phyloP scores from a whole-genome alignment of 139 green algal genomes.

The Ostreobium quekettii region DNA sequence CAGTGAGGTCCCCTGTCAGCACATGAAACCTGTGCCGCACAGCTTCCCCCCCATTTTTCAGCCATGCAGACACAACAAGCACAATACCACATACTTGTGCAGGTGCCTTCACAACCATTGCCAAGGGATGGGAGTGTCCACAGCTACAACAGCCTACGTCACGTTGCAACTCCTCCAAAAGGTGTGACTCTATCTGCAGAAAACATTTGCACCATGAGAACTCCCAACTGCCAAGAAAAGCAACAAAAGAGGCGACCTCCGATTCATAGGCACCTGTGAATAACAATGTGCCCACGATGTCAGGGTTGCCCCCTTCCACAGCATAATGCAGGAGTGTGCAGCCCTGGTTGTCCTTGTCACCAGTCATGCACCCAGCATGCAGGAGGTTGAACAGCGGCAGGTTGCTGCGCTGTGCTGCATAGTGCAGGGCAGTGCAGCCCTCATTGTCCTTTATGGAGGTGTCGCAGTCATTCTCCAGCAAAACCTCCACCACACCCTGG shows the following conservation, averaged over 20 bases:
- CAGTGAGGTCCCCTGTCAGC: constrained; percentile 4
- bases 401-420: constrained; percentile 15
- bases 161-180: too few relatives aligned
- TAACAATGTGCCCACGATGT: constrained; percentile 27
- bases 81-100: too few relatives aligned
- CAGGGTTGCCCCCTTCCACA: constrained; percentile 26
- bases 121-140: too few relatives aligned
- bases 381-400: not conserved
- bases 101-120: too few relatives aligned
- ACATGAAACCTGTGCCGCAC: constrained; percentile 10
- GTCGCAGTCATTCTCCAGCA: constrained; percentile 12
- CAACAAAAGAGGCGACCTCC: too few relatives aligned
- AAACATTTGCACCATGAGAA: too few relatives aligned
- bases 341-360: constrained; percentile 8
- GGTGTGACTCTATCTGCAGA: too few relatives aligned
- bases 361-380: not conserved
- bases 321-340: constrained; percentile 29
- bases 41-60: too few relatives aligned
- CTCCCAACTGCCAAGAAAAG: too few relatives aligned
- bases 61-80: too few relatives aligned
- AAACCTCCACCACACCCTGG: not conserved
- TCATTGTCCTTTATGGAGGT: not conserved
- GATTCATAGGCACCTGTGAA: too few relatives aligned
- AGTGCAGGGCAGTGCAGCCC: constrained; percentile 22
- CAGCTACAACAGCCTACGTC: too few relatives aligned